These are phyloP conservation scores for Pseudogymnoascus sp. DNA, from an alignment of 2,329 filamentous ascomycete species.

Conservation along the genomic window DNA sequence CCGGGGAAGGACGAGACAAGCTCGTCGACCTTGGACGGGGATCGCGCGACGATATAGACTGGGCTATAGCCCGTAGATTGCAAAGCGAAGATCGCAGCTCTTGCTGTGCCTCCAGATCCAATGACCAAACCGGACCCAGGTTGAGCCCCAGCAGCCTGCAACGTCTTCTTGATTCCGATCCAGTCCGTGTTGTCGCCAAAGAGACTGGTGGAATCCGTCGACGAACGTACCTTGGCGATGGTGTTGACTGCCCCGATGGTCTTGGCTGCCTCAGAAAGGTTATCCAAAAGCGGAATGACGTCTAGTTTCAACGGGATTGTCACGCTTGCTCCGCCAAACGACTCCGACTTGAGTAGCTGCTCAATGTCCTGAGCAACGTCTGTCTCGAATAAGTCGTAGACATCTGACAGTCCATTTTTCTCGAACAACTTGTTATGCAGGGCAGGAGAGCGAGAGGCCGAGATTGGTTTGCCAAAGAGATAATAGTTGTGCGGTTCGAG, in stretches of 20 bases:
- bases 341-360: slow-evolving; percentile 55
- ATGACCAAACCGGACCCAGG: slow-evolving; percentile 64
- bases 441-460: slow-evolving; percentile 72
- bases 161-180: slow-evolving; percentile 76
- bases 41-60: slow-evolving; percentile 80
- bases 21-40: slow-evolving; percentile 54
- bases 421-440: slow-evolving; percentile 82
- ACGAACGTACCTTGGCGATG: slow-evolving; percentile 52
- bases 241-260: slow-evolving; percentile 93
- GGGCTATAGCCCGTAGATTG: slow-evolving; percentile 74
- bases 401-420: slow-evolving; percentile 69
- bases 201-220: slow-evolving; percentile 38
- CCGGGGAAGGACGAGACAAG: slow-evolving; percentile 64
- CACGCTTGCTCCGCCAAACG: slow-evolving; percentile 89
- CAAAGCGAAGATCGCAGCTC: slow-evolving; percentile 83
- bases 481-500: slow-evolving; percentile 70
- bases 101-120: slow-evolving; percentile 83
- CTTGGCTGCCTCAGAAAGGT: slow-evolving; percentile 67
- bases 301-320: slow-evolving; percentile 93
- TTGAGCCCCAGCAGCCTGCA: slow-evolving; percentile 32
- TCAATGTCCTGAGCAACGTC: slow-evolving; percentile 51
- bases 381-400: slow-evolving; percentile 72
- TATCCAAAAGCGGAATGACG: slow-evolving; percentile 72
- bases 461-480: slow-evolving; percentile 79
- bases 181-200: slow-evolving; percentile 93